Evolutionary conservation across 2,329 filamentous ascomycete species (phyloP), one percentile per base, ranked within the genome.

Genomic region (Pseudogymnoascus sp.): DNA sequence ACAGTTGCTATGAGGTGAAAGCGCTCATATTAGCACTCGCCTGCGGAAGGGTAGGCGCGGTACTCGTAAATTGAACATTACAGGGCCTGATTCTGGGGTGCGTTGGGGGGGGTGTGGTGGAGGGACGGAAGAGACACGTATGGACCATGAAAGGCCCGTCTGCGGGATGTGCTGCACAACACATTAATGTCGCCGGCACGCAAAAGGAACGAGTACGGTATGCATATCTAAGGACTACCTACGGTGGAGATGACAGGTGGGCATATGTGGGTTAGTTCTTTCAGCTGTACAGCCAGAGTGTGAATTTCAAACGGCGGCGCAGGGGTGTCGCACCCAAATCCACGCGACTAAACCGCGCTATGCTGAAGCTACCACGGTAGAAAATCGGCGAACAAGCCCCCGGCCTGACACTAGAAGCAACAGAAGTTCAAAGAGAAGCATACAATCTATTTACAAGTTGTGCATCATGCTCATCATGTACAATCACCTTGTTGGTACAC

Each of bases 241-340:
- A 33, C 50, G 16, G 28, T 33, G 50, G 26, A 56, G 50, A 56
- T 56, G 50, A 56, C 50, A 56, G 50, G 50, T 56, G 50, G 28
- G 10, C 50, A 56, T 33, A 33, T 33, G 50, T 33, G 50, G 50
- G 50, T 19, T 56, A 56, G 50, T 56, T 31, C 46, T 46, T 46
- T 56, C 50, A 56, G 28, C 50, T 56, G 19, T 12, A 56, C 50
- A 56, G 46, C 46, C 46, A 56, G 50, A 33, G 28, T 56, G 50
- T 56, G 50, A 56, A 56, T 56, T 56, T 56, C 50, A 56, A 56
- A 56, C 50, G 50, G 50, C 50, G 28, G n/a, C 11, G 50, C 50
- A 56, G 50, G 50, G 50, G 31, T 56, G 16, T 11, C 16, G 50
- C 16, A 56, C 28, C 50, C n/a, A 33, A 56, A 56, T 33, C 28